phyloP scores from a whole-genome alignment of 1,139 yeast species.

The Sugiyamaella paludigena region DNA sequence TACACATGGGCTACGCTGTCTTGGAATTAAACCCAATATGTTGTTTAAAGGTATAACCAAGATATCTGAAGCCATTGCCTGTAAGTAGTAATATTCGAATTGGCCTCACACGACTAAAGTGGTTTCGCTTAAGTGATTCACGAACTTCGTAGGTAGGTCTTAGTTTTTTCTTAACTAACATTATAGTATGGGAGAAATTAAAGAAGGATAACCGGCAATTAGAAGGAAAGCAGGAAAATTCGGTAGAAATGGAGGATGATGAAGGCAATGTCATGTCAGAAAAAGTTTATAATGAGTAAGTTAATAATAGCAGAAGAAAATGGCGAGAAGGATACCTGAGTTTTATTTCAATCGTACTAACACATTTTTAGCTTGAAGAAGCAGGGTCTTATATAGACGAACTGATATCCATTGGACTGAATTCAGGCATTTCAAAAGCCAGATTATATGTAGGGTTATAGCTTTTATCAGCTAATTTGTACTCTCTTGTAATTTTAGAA shows the following conservation, averaged over 20 bases:
- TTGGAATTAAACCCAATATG: constrained; percentile 61
- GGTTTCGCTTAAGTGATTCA: no score
- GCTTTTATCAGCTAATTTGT: neutral
- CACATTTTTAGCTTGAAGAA: constrained; percentile 49
- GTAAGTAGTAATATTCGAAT: constrained; percentile 12
- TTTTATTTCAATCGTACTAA: neutral
- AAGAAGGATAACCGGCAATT: constrained; percentile 42
- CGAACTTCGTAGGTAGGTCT: neutral
- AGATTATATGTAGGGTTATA: neutral
- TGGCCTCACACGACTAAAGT: no score
- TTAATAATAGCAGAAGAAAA: neutral
- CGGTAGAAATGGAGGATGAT: constrained; percentile 82
- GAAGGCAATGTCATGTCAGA: constrained; percentile 92
- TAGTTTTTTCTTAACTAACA: constrained; percentile 4
- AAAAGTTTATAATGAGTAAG: constrained; percentile 65
- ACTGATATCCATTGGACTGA: constrained; percentile 6
- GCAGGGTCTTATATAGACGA: constrained; percentile 69
- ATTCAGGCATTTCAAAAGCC: no score
- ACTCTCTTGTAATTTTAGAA: neutral
- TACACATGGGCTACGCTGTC: constrained; percentile 64
- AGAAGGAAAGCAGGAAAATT: constrained; percentile 51
- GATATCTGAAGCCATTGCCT: constrained; percentile 62
- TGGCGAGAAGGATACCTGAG: neutral
- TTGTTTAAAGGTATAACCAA: constrained; percentile 63
- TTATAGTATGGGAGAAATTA: constrained; percentile 50